Evolutionary conservation across 1,284 basidiomycete species (phyloP).

Genomic region (Calocybe gambosa): DNA sequence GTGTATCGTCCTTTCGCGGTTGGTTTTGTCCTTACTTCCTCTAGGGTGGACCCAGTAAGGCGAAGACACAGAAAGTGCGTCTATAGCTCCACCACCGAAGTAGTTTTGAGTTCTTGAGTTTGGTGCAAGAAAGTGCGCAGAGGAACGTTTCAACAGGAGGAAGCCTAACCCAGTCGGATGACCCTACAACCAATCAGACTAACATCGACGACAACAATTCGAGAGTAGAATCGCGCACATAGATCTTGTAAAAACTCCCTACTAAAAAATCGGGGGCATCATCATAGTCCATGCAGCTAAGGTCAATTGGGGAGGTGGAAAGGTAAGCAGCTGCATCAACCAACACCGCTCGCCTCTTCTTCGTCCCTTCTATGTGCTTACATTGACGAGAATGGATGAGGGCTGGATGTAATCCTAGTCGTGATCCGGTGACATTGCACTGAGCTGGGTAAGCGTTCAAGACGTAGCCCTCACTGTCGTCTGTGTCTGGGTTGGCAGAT

Average conservation of each 20-base stretch:
- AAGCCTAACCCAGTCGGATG: constrained; percentile 15
- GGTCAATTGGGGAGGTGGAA: constrained; percentile 12
- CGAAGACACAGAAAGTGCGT: constrained; percentile 11
- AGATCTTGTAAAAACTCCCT: constrained; percentile 15
- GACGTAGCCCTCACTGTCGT: neutral
- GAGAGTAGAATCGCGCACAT: constrained; percentile 4
- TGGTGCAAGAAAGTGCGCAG: constrained; percentile 8
- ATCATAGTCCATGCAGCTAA: constrained; percentile 7
- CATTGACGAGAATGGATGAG: constrained; percentile 1
- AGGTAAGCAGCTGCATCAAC: constrained; percentile 15
- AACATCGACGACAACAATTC: neutral
- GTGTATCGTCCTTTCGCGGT: constrained; percentile 1
- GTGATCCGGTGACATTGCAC: constrained; percentile 15
- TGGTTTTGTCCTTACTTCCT: constrained; percentile 5
- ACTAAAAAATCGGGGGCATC: constrained; percentile 14
- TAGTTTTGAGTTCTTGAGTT: neutral
- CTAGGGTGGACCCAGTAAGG: constrained; percentile 13
- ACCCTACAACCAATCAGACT: constrained; percentile 3
- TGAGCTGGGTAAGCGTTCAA: constrained; percentile 16
- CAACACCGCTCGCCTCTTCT: constrained; percentile 4
- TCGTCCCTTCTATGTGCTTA: neutral
- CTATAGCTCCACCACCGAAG: constrained; percentile 14
- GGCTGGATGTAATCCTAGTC: constrained; percentile 13
- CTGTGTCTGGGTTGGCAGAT: neutral
- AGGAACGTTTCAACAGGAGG: constrained; percentile 14